Percentiles rank a stretch among this genome's conserved stretches.
phyloP scores from a whole-genome alignment of 148 eudicot genomes.

The Pouteria glomerata region DNA sequence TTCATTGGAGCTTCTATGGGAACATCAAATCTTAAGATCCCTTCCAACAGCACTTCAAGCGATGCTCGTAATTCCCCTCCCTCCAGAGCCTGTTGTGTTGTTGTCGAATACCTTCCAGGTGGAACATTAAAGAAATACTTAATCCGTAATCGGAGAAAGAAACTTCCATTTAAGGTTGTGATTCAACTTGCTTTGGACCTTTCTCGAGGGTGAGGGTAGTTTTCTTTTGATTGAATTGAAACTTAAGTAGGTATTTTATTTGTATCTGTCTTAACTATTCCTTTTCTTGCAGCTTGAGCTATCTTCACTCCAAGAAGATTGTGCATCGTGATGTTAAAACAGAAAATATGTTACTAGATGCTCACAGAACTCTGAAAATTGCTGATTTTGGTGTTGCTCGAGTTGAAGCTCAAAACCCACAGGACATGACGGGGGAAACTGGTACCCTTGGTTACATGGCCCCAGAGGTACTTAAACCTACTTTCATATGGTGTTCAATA shows the following conservation, averaged over 20 bases:
- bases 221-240: no score
- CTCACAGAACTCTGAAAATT: not conserved
- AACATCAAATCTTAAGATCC: not conserved
- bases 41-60: not conserved
- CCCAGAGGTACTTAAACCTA: not conserved
- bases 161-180: not conserved
- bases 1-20: slow-evolving; percentile 93
- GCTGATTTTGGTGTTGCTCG: slow-evolving; percentile 12
- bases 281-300: not conserved
- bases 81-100: not conserved
- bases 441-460: slow-evolving; percentile 13
- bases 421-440: slow-evolving; percentile 4
- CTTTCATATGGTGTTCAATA: not conserved
- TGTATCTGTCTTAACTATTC: not conserved
- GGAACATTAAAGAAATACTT: not conserved
- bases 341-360: not conserved
- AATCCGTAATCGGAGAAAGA: not conserved
- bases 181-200: not conserved
- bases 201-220: not conserved
- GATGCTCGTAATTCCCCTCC: not conserved
- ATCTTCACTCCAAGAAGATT: slow-evolving; percentile 8
- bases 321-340: slow-evolving; percentile 9
- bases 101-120: not conserved
- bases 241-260: not conserved
- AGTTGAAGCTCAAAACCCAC: slow-evolving; percentile 1